Evolutionary conservation across 2,329 filamentous ascomycete species (phyloP), one percentile per base, ranked within the genome.

Genomic region (Metarhizium humberi): DNA sequence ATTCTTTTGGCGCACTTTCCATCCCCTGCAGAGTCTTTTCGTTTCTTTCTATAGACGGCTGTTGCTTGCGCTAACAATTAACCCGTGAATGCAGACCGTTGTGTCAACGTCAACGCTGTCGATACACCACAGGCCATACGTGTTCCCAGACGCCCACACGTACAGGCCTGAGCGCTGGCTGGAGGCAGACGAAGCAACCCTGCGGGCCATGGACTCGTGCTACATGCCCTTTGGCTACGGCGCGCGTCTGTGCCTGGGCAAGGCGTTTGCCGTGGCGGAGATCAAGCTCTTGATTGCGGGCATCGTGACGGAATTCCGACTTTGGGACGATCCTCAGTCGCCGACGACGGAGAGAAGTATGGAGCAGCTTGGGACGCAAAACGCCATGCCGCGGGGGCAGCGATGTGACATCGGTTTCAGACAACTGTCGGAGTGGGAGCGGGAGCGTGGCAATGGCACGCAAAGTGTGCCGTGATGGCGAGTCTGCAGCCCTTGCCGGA

Each of bases 221-320:
- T 53, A 47, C 30, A 50, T 56, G 51, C 51, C 55, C 10, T 56
- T 56, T 18, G 50, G 55, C 25, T 47, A 56, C 8, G 55, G 55
- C 46, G 50, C 55, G 20, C 50, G 55, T 38, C 45, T 56, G 14
- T 56, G 55, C 32, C 18, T 56, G 14, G 55, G 55, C 5, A 53
- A 53, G 20, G 55, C 55, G 3, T 53, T 56, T 29, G 55, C 55
- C 29, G 4, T 53, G 18, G 55, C 46, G 3, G 50, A 56, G 46
- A 52, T 50, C 40, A 56, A 56, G 46, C 50, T 56, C 14, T 14
- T 53, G 38, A 43, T 50, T 5, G 55, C 51, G 11, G 55, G 45
- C 25, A 18, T 53, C 30, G 43, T 56, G 30, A 30, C 50, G 47
- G 45, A 32, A n/a, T 56, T 53, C 32, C 51, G 38, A 4, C 36